Base-by-base conservation (phyloP, 1,284 basidiomycete genomes). In the Fistulinella staudtii region DNA sequence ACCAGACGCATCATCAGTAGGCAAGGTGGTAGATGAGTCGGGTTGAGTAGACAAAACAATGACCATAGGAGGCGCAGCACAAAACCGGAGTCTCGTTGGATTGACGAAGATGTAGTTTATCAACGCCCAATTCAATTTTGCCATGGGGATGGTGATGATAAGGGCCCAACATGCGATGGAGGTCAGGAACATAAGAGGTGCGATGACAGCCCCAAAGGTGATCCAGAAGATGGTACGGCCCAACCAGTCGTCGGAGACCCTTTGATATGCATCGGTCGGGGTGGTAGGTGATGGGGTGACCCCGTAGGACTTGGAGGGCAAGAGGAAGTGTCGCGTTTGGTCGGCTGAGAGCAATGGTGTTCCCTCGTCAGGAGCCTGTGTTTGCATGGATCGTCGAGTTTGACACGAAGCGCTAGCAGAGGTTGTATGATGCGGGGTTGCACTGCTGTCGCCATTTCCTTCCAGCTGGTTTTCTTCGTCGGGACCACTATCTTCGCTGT, bases 141-240 rank as follows among this genome's bases (percentile, higher is more conserved):
- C 96, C 96, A 99, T 99, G 7, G 96, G 96, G 50, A 99, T 91
- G 30, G 94, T 89, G 61, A 99, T 77, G 49, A 99, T 85, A 51
- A 93, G 75, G 21, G 77, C 90, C 93, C 94, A 99, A 71, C 94
- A 98, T 35, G 93, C 69, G 45, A 90, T 62, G 63, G 93, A 94
- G 25, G 91, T 89, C 49, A 85, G 46, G 39, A 94, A 76, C 79
- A 99, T 87, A 49, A 92, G 70, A 4, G 96, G 96, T 1, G 91
- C 88, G 56, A 99, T 84, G 58, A 97, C 68, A 46, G 77, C 69
- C 51, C 81, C 66, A 61, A 95, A 80, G 3, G 74, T 67, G 20
- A 87, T 68, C 85, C 89, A 95, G 70, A 93, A 99, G 51, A 79
- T 73, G 25, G 84, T 58, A 53, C 76, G 80, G n/a, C 83, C 83